Percentiles rank a stretch among this genome's conserved stretches.
Conservation (phyloP, 2,329 filamentous ascomycete species). For the Ascomycota sp. region DNA sequence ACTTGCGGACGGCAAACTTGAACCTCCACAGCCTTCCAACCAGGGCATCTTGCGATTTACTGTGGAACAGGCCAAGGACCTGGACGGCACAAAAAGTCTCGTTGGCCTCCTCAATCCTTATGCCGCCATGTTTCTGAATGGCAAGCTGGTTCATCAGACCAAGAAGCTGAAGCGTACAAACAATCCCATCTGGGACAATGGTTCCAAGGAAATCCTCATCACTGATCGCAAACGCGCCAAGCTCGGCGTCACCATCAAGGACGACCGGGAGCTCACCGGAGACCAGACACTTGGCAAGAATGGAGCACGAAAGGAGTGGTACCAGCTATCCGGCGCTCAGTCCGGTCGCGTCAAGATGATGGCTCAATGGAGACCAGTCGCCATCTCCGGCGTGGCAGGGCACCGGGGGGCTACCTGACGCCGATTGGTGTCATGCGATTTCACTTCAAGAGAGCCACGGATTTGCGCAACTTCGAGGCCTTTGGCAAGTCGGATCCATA, state of each 20-base stretch:
- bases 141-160: slow-evolving; percentile 73
- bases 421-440: slow-evolving; percentile 91
- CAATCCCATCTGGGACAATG: slow-evolving; percentile 89
- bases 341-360: slow-evolving; percentile 77
- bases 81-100: slow-evolving; percentile 81
- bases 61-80: slow-evolving; percentile 87
- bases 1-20: slow-evolving; percentile 54
- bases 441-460: slow-evolving; percentile 66
- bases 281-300: slow-evolving; percentile 73
- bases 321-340: slow-evolving; percentile 62
- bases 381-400: slow-evolving; percentile 60
- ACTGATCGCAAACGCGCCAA: slow-evolving; percentile 83
- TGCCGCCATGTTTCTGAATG: slow-evolving; percentile 70
- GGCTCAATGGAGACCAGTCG: slow-evolving; percentile 89
- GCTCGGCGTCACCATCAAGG: slow-evolving; percentile 82
- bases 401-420: slow-evolving; percentile 74
- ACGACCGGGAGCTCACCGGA: slow-evolving; percentile 66
- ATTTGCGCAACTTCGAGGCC: slow-evolving; percentile 81
- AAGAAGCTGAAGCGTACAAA: slow-evolving; percentile 94
- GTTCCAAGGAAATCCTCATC: slow-evolving; percentile 83
- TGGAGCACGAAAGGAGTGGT: slow-evolving; percentile 91
- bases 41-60: slow-evolving; percentile 89
- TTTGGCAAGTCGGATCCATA: slow-evolving; percentile 97
- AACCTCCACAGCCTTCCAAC: slow-evolving; percentile 71
- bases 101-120: slow-evolving; percentile 86